Base-by-base conservation (phyloP, 139 green algal genomes). In the Chlorella sorokiniana region DNA sequence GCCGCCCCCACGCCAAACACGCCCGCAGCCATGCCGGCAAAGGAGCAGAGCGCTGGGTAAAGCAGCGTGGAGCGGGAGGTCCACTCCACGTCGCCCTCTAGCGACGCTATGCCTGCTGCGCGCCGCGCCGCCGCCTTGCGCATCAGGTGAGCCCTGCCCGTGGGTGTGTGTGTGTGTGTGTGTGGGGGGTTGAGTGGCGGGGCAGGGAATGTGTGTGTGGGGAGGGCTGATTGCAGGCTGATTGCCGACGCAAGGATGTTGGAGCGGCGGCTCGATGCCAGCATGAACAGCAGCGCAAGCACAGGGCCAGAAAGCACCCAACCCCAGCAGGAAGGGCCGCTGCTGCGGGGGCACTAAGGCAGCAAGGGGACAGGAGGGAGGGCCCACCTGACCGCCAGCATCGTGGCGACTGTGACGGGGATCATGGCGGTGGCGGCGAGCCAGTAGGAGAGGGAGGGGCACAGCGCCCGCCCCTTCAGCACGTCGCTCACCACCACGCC, bases 1-100 rank as follows among this genome's bases (percentile, higher is more conserved):
- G 74, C 91, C 92, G 48, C 92, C 92, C 91, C 91, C 38, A 94
- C 85, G 48, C 91, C 91, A 90, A 94, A 94, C 72, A 90, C 72
- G 40, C 88, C 89, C 1, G 91, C 91, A 2, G 89, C 65, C n/a
- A 94, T 74, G 14, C 91, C 91, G n/a, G 91, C 91, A 45, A 90
- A 76, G 52, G 78, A 85, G 81, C 84, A 92, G 33, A 93, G 61
- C 44, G 67, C 31, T 0, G 90, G 90, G 83, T 91, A 94, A 42
- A 91, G 41, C 20, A 94, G 20, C 4, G 85, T 92, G 67, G 85
- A 89, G 18, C 29, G 41, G n/a, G 61, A n/a, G 14, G 59, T 91
- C 86, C 86, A 92, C 9, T 71, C 62, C n/a, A 89, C 62, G 37
- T 89, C 83, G 35, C 83, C 86, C 40, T 88, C 83, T 7, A 65